Conservation (phyloP, 148 eudicot species). For the Fagopyrum tataricum region DNA sequence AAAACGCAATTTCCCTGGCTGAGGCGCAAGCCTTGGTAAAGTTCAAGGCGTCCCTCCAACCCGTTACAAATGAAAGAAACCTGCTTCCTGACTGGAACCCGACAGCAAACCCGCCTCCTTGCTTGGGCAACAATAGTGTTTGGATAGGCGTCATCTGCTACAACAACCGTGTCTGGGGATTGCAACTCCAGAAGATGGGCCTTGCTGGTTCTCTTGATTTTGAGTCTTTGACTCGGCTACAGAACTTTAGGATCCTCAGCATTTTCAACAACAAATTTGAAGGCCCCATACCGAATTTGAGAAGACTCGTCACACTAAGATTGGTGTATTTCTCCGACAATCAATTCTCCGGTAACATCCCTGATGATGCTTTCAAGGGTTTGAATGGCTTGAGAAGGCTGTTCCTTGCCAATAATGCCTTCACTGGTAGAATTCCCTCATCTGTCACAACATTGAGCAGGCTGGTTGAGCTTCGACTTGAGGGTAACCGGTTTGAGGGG, state of each 20-base stretch:
- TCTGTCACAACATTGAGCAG: constrained; percentile 42
- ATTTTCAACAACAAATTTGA: constrained; percentile 53
- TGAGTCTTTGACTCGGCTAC: constrained; percentile 36
- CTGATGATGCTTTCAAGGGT: constrained; percentile 58
- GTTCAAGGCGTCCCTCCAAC: constrained; percentile 38
- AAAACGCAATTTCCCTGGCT: background rate
- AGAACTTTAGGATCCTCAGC: constrained; percentile 46
- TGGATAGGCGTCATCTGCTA: constrained; percentile 62
- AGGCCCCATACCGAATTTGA: constrained; percentile 50
- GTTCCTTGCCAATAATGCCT: constrained; percentile 45
- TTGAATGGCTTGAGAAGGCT: constrained; percentile 64
- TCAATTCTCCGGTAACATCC: constrained; percentile 51
- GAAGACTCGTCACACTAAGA: constrained; percentile 35
- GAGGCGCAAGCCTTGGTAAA: constrained; percentile 42
- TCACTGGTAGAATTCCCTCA: constrained; percentile 53
- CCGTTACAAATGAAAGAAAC: constrained; percentile 16
- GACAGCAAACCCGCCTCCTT: constrained; percentile 40
- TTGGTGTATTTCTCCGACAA: constrained; percentile 51
- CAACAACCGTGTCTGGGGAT: constrained; percentile 53
- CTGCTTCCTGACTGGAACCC: constrained; percentile 48
- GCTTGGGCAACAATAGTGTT: constrained; percentile 29
- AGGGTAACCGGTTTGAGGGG: constrained; percentile 62
- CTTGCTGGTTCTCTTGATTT: constrained; percentile 52
- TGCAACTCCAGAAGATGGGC: constrained; percentile 58
- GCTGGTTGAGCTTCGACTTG: constrained; percentile 52